Conservation (phyloP, 1,139 yeast genomes). For the Hansenula lynferdii region DNA sequence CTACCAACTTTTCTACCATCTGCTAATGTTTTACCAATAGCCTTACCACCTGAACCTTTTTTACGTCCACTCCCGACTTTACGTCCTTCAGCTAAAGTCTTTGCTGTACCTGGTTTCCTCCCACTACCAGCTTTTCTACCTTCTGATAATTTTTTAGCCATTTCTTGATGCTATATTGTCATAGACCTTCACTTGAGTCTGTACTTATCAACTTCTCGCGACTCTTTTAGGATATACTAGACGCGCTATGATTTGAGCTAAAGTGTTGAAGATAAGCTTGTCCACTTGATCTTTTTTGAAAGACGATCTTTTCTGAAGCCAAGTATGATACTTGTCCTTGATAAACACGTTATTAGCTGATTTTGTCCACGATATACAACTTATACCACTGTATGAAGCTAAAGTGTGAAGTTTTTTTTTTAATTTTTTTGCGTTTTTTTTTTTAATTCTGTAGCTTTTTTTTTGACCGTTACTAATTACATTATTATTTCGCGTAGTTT, state of each 20-base stretch:
- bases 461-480: neutral
- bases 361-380: no score
- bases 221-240: no score
- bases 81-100: constrained; percentile 34
- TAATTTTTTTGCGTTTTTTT: neutral
- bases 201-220: no score
- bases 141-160: constrained; percentile 36
- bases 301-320: no score
- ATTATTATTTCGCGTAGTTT: no score
- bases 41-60: constrained; percentile 23
- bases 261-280: no score
- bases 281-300: no score
- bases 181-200: neutral
- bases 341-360: no score
- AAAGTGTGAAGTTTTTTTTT: neutral
- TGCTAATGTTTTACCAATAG: constrained; percentile 18
- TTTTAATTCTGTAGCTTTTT: neutral
- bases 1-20: constrained; percentile 22
- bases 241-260: no score
- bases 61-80: constrained; percentile 35
- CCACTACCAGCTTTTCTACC: constrained; percentile 36
- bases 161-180: no score
- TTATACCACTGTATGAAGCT: neutral
- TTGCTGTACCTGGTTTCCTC: constrained; percentile 33
- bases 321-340: no score